These are phyloP conservation scores for Pseudopediastrum boryanum DNA, from an alignment of 139 green algal species.

Conservation along the genomic window DNA sequence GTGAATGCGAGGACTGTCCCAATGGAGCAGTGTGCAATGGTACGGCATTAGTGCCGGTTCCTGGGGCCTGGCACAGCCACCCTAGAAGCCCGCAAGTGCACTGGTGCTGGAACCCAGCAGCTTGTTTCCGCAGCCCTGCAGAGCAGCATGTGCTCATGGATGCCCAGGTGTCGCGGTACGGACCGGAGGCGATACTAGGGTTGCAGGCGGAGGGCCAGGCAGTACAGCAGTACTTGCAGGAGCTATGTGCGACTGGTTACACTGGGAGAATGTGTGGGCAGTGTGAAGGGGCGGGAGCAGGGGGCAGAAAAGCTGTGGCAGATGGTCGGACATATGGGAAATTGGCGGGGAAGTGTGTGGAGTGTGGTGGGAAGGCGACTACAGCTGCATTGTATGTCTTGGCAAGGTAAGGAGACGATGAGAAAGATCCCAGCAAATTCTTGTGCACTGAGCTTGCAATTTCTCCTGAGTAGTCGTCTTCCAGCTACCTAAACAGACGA, in stretches of 20 bases:
- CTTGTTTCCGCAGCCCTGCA: slow-evolving; percentile 10
- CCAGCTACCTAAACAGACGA: slow-evolving; percentile 9
- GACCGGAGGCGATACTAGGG: not conserved
- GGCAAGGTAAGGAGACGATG: no score
- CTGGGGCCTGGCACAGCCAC: slow-evolving; percentile 17
- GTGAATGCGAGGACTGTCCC: slow-evolving; percentile 19
- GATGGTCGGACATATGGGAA: slow-evolving; percentile 14
- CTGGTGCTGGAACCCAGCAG: slow-evolving; percentile 29
- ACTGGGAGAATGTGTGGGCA: slow-evolving; percentile 14
- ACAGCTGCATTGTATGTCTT: slow-evolving; percentile 15
- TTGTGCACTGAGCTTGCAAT: no score
- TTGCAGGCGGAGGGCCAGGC: not conserved
- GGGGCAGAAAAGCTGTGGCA: not conserved
- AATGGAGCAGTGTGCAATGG: slow-evolving; percentile 35
- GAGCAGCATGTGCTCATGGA: slow-evolving; percentile 6
- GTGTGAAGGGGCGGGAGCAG: slow-evolving; percentile 2
- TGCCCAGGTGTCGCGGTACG: slow-evolving; percentile 13
- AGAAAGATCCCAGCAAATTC: no score
- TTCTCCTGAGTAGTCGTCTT: slow-evolving; percentile 17
- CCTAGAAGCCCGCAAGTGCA: slow-evolving; percentile 32
- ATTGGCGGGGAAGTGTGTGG: slow-evolving; percentile 12
- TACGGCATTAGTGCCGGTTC: slow-evolving; percentile 21
- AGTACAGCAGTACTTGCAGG: not conserved
- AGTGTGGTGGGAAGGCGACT: not conserved
- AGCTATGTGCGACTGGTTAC: slow-evolving; percentile 33